Evolutionary conservation across 2,329 filamentous ascomycete genomes (phyloP).

Genomic region (Cladorrhinum sp.): DNA sequence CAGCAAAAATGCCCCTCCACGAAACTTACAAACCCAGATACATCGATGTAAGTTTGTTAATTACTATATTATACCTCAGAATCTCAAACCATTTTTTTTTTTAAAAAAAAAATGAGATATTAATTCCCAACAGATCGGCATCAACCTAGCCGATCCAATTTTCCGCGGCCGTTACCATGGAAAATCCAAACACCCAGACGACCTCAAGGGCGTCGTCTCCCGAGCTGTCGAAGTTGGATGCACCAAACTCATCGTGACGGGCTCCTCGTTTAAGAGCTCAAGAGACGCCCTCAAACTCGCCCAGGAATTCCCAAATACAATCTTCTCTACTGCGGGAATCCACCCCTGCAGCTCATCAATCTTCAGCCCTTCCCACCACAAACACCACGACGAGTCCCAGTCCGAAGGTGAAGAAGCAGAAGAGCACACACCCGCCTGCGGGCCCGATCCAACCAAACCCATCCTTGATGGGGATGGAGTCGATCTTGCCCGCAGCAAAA

Average conservation of each 20-base stretch:
- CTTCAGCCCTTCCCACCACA: slow-evolving; percentile 59
- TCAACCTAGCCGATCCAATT: slow-evolving; percentile 92
- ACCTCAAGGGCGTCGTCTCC: slow-evolving; percentile 72
- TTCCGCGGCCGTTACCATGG: slow-evolving; percentile 83
- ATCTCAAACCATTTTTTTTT: neutral
- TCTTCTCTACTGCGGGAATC: slow-evolving; percentile 89
- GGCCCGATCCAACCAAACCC: slow-evolving; percentile 48
- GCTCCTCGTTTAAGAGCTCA: slow-evolving; percentile 79
- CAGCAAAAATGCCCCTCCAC: slow-evolving; percentile 20
- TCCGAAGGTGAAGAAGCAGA: slow-evolving; percentile 35
- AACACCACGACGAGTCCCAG: slow-evolving; percentile 44
- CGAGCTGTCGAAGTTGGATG: slow-evolving; percentile 77
- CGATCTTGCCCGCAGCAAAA: slow-evolving; percentile 43
- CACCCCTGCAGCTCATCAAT: slow-evolving; percentile 85
- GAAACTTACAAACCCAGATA: slow-evolving; percentile 49
- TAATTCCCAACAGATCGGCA: slow-evolving; percentile 63
- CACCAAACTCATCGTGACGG: slow-evolving; percentile 87
- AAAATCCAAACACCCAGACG: slow-evolving; percentile 69
- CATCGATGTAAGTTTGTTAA: slow-evolving; percentile 60
- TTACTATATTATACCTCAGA: neutral
- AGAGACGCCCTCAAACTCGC: slow-evolving; percentile 43
- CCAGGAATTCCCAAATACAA: slow-evolving; percentile 53
- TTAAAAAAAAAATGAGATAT: neutral
- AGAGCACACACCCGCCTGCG: slow-evolving; percentile 51
- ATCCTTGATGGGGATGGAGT: slow-evolving; percentile 45